Base-by-base conservation (phyloP, 1,284 basidiomycete species). In the Sporisorium exsertum region DNA sequence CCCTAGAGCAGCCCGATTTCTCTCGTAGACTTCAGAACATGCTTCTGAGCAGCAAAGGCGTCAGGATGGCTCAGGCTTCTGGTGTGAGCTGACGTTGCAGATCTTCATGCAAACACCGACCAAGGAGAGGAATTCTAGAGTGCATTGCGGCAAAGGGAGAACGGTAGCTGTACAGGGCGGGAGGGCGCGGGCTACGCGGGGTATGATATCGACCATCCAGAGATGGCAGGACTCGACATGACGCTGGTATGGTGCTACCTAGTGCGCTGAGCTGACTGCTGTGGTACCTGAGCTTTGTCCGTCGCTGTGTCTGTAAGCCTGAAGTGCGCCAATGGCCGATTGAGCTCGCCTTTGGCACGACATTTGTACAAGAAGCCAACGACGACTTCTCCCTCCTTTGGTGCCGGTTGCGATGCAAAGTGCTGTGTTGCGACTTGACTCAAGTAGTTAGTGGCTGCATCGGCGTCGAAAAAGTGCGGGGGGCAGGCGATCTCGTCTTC, bases 341-440 rank as follows among this genome's bases (percentile, higher is more conserved):
- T 77, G 24, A 77, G 65, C 69, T 82, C 72, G 57, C 81, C 80
- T 52, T 75, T 76, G 16, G 72, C 78, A 16, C 66, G 62, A 50
- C 80, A 81, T 62, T 80, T 72, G 63, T 81, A 81, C 56, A 82
- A 54, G 61, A 82, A 82, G 1, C 78, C 78, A 2, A 82, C 81
- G 0, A 82, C 81, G 2, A 81, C 76, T 56, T 82, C 81, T 12
- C 81, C 81, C 42, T 82, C 81, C 56, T 82, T 82, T 2, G 81
- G 81, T 15, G 78, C 66, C 7, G 80, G 81, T 47, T 77, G 73
- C 3, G 46, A 68, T n/a, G 65, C 68, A 57, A 82, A 80, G 60
- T 82, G 81, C 20, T 66, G 67, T 12, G 66, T 47, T n/a, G 80
- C 81, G 8, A 81, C 76, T 33, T 63, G 65, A 15, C 76, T 71